phyloP scores from a whole-genome alignment of 2,329 filamentous ascomycete genomes.

The Davidsoniella australis region DNA sequence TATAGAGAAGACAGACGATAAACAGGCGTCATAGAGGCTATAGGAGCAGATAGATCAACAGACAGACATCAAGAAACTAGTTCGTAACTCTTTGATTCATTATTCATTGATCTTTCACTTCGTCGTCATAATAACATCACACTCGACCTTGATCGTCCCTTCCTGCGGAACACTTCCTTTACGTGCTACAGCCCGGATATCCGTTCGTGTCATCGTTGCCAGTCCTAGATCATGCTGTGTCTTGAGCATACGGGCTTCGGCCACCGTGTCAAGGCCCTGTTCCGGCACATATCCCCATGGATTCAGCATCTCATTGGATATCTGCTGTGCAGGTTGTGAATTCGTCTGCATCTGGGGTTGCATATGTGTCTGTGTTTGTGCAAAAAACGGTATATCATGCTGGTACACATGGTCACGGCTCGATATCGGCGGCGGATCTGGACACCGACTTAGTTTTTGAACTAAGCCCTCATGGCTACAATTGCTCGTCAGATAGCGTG shows the following conservation, averaged over 20 bases:
- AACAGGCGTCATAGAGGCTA: background rate
- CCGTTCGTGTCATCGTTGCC: slow-evolving; percentile 1
- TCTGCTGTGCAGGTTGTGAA: background rate
- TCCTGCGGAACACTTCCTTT: background rate
- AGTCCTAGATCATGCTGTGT: slow-evolving; percentile 7
- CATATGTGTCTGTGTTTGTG: too few species aligned
- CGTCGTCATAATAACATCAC: background rate
- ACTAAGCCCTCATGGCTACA: too few species aligned
- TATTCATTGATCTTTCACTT: background rate
- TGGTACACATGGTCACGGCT: too few species aligned
- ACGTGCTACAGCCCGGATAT: background rate
- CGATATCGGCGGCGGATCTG: too few species aligned
- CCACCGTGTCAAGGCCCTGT: background rate
- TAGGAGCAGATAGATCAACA: background rate
- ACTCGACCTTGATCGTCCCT: slow-evolving; percentile 7
- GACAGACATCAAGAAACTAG: background rate
- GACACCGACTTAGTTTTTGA: too few species aligned
- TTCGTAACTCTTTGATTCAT: background rate
- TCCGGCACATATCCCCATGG: slow-evolving; percentile 4
- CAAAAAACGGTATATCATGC: too few species aligned
- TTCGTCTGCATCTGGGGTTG: too few species aligned
- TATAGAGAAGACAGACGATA: too few species aligned
- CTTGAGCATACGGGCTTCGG: slow-evolving; percentile 2
- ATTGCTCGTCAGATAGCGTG: too few species aligned
- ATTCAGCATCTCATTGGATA: background rate